These are phyloP conservation scores for Mycena rosella DNA, from an alignment of 768 basidiomycete genomes.

Conservation along the genomic window DNA sequence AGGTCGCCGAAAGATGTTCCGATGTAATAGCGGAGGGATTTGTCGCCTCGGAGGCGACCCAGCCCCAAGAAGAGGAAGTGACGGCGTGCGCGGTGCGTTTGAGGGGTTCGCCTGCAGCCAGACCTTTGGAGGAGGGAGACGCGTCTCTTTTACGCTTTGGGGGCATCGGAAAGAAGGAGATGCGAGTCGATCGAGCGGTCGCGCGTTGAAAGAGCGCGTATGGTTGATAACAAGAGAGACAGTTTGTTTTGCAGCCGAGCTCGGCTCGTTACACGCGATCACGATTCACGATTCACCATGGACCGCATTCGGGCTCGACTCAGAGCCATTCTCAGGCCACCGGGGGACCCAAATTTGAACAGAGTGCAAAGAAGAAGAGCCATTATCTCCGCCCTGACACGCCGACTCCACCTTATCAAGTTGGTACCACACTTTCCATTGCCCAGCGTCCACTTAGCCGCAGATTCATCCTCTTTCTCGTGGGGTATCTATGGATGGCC, in stretches of 20 bases:
- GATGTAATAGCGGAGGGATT: constrained; percentile 70
- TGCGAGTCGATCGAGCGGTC: constrained; percentile 25
- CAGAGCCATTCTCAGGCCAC: constrained; percentile 22
- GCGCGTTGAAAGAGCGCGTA: constrained; percentile 29
- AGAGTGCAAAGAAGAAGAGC: constrained; percentile 27
- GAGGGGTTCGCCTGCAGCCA: constrained; percentile 72
- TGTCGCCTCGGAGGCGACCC: constrained; percentile 79
- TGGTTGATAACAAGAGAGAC: constrained; percentile 23
- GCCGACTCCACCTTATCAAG: constrained; percentile 46
- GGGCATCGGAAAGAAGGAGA: constrained; percentile 55
- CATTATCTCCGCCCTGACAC: constrained; percentile 22
- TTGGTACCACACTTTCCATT: constrained; percentile 36
- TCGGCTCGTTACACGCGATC: constrained; percentile 5
- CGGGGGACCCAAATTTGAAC: constrained; percentile 33
- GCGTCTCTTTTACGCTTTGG: constrained; percentile 69
- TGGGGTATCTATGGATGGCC: constrained; percentile 89
- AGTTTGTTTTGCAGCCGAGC: background rate
- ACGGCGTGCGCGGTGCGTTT: constrained; percentile 67
- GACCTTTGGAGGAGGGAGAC: constrained; percentile 60
- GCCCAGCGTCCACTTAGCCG: constrained; percentile 20
- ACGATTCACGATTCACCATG: constrained; percentile 20
- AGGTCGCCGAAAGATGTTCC: constrained; percentile 76
- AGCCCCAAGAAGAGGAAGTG: constrained; percentile 75
- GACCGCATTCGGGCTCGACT: constrained; percentile 25
- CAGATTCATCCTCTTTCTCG: constrained; percentile 69